Conservation (phyloP, 2,329 filamentous ascomycete species). For the Fusarium staphyleae region DNA sequence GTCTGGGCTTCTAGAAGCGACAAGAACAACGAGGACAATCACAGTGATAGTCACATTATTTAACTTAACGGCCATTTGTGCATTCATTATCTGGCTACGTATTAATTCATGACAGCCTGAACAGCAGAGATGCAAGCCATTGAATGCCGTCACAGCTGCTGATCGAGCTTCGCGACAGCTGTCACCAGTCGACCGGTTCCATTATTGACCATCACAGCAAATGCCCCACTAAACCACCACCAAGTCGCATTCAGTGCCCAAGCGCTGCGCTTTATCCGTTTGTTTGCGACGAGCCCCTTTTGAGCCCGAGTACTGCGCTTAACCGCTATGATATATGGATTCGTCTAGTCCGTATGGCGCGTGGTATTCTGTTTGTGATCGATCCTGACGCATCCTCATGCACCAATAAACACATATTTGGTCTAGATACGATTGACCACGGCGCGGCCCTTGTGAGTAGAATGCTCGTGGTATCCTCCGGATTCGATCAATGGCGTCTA, state of each 20-base stretch:
- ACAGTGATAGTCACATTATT: slow-evolving; percentile 1
- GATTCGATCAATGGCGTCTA: neutral
- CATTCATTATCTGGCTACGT: neutral
- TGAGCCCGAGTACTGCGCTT: neutral
- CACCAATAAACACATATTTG: neutral
- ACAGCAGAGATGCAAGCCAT: neutral
- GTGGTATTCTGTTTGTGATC: neutral
- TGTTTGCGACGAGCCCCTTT: slow-evolving; percentile 11
- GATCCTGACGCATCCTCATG: neutral
- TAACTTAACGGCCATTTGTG: neutral
- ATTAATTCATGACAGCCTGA: neutral
- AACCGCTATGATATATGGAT: neutral
- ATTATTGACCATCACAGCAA: slow-evolving; percentile 21
- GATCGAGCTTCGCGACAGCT: slow-evolving; percentile 5
- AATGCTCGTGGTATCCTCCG: neutral
- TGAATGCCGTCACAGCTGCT: neutral
- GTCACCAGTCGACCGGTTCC: slow-evolving; percentile 9
- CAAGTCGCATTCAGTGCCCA: slow-evolving; percentile 35
- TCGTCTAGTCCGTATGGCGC: neutral
- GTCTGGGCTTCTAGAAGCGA: slow-evolving; percentile 41
- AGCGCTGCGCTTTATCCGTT: slow-evolving; percentile 1
- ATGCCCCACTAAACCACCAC: slow-evolving; percentile 35
- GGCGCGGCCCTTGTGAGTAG: slow-evolving; percentile 8
- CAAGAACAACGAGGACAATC: slow-evolving; percentile 33
- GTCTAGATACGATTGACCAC: neutral